phyloP scores from a whole-genome alignment of 345 rosid species.

The Populus pruinosa region DNA sequence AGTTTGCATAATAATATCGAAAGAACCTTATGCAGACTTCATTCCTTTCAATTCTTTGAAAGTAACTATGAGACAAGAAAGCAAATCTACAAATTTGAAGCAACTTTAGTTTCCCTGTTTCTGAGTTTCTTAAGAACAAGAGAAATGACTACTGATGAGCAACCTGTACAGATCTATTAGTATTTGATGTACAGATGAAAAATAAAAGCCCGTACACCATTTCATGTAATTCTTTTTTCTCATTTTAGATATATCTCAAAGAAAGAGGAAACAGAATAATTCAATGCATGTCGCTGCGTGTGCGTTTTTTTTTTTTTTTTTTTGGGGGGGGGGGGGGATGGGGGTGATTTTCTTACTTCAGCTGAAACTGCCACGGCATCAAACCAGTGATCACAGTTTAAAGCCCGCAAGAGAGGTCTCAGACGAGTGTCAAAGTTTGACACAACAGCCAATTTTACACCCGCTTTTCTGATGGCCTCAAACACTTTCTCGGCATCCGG shows the following conservation, averaged over 20 bases:
- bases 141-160: background rate
- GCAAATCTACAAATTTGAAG: background rate
- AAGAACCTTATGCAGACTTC: background rate
- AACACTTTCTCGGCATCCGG: slow-evolving; percentile 88
- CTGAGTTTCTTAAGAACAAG: background rate
- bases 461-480: slow-evolving; percentile 67
- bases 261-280: slow-evolving; percentile 5
- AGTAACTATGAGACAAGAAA: background rate
- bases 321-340: background rate
- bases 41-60: background rate
- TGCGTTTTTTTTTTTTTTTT: background rate
- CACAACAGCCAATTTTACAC: slow-evolving; percentile 84
- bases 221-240: background rate
- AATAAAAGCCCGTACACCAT: background rate
- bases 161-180: background rate
- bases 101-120: background rate
- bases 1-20: background rate
- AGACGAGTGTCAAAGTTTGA: slow-evolving; percentile 96
- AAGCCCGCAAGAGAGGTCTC: slow-evolving; percentile 74
- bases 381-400: slow-evolving; percentile 89
- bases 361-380: slow-evolving; percentile 98
- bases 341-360: slow-evolving; percentile 47
- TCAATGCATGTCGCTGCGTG: background rate
- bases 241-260: background rate
- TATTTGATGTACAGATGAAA: background rate